These are phyloP conservation scores for Sugiyamaella qingdaonensis DNA, from an alignment of 805 yeast species.

Conservation along the genomic window DNA sequence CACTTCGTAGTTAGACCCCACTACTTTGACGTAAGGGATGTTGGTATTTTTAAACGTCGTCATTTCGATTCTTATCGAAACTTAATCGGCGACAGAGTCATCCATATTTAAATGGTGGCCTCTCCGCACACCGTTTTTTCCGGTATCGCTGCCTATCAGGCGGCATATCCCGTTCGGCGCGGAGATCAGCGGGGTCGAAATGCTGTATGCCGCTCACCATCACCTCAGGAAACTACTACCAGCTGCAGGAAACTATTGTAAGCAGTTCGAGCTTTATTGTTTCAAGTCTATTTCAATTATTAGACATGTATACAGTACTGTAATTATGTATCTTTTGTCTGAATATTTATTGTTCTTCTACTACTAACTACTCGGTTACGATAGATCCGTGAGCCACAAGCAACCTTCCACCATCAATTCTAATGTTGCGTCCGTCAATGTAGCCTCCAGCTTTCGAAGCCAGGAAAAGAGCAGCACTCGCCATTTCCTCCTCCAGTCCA, in stretches of 20 bases:
- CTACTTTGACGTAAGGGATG: not conserved
- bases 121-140: not conserved
- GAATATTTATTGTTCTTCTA: no score
- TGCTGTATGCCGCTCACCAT: not conserved
- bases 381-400: not conserved
- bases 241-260: not conserved
- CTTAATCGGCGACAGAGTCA: not conserved
- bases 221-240: not conserved
- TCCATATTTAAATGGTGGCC: not conserved
- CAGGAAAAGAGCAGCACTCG: not conserved
- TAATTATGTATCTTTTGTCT: no score
- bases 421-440: not conserved
- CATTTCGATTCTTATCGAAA: not conserved
- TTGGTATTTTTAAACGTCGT: not conserved
- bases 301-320: no score
- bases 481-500: conserved; percentile 1
- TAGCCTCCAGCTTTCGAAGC: conserved; percentile 2
- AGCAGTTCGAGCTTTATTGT: no score
- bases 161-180: not conserved
- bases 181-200: not conserved
- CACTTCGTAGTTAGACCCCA: conserved; percentile 20
- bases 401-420: conserved; percentile 1
- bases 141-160: not conserved
- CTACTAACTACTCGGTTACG: not conserved
- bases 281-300: no score